These are phyloP conservation scores for Ascoidea rubescens DNA, from an alignment of 805 yeast species.

Conservation along the genomic window DNA sequence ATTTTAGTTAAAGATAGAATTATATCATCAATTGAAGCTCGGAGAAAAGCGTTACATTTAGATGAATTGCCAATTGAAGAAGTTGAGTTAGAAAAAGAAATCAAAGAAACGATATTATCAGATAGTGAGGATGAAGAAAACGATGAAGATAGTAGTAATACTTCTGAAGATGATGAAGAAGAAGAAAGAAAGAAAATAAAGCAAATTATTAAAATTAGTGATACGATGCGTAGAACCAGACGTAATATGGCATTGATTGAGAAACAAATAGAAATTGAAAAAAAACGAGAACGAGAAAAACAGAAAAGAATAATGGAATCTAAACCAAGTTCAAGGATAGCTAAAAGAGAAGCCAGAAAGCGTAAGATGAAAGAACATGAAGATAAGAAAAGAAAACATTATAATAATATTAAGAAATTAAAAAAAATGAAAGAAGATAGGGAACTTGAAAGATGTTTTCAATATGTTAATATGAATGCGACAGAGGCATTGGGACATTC, in stretches of 20 bases:
- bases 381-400: conserved; percentile 16
- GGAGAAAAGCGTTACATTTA: conserved; percentile 38
- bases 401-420: conserved; percentile 17
- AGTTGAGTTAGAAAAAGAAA: conserved; percentile 23
- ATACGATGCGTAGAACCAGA: background rate
- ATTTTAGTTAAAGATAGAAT: conserved; percentile 37
- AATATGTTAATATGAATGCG: conserved; percentile 53
- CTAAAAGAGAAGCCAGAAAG: conserved; percentile 21
- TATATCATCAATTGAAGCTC: conserved; percentile 37
- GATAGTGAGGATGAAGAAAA: conserved; percentile 17
- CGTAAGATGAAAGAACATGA: conserved; percentile 20
- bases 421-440: conserved; percentile 23
- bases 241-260: background rate
- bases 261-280: background rate
- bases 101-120: conserved; percentile 23
- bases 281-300: background rate
- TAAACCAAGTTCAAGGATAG: conserved; percentile 15
- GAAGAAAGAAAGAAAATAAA: background rate
- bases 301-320: conserved; percentile 5
- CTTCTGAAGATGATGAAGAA: conserved; percentile 4
- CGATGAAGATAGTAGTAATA: conserved; percentile 5
- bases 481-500: conserved; percentile 33
- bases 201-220: too few relatives aligned
- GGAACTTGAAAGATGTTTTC: conserved; percentile 31
- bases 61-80: conserved; percentile 30